Percentiles rank a stretch among this genome's conserved stretches.
Conservation (phyloP, 1,284 basidiomycete genomes). For the Volvariella surrecta region DNA sequence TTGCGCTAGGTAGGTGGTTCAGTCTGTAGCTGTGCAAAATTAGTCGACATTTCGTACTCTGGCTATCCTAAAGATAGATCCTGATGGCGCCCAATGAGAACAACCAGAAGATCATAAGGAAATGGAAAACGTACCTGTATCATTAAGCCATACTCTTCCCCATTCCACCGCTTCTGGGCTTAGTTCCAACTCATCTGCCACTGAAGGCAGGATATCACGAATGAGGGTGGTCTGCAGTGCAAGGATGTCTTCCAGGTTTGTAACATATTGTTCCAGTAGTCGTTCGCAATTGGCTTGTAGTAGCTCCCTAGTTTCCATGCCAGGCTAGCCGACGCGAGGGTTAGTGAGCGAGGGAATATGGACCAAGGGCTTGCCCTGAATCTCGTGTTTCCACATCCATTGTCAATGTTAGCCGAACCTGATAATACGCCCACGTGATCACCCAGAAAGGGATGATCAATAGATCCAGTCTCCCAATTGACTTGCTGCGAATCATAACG, state of each 20-base stretch:
- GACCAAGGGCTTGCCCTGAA: no score
- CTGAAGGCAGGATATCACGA: conserved; percentile 47
- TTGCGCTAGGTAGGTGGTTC: conserved; percentile 39
- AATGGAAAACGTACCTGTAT: conserved; percentile 38
- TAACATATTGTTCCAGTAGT: conserved; percentile 35
- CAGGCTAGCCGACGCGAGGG: no score
- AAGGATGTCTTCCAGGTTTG: conserved; percentile 34
- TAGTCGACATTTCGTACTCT: conserved; percentile 34
- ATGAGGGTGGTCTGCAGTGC: conserved; percentile 41
- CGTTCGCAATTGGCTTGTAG: conserved; percentile 31
- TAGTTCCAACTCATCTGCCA: conserved; percentile 48
- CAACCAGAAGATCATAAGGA: conserved; percentile 5
- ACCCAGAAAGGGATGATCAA: no score
- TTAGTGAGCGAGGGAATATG: no score
- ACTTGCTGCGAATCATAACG: no score
- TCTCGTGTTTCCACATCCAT: no score
- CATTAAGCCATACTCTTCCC: conserved; percentile 52
- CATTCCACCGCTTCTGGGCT: conserved; percentile 34
- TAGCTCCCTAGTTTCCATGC: conserved; percentile 22
- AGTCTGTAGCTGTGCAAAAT: conserved; percentile 12
- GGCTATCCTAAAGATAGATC: conserved; percentile 55
- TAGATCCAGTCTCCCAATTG: no score
- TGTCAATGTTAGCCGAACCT: no score
- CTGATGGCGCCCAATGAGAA: conserved; percentile 25
- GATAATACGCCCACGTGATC: no score